Evolutionary conservation across 371 early-diverging fungal genomes (phyloP).

Genomic region (Mortierella polycephala): DNA sequence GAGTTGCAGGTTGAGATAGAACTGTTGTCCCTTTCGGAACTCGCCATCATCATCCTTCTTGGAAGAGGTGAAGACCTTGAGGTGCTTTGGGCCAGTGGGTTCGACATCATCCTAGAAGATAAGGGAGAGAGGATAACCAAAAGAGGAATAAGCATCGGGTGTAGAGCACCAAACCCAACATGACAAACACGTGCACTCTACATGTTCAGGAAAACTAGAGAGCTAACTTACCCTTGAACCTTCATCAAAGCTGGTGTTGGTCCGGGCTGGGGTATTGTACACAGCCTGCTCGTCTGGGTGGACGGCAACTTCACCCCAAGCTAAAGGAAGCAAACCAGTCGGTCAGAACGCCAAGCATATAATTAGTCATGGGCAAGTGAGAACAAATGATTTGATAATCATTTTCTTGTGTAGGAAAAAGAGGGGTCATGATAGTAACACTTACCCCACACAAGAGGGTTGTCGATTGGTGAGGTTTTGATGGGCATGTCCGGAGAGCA

Average conservation of each 20-base stretch:
- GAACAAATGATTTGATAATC: not conserved
- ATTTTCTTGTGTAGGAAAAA: not conserved
- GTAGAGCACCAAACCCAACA: not conserved
- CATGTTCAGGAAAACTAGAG: not conserved
- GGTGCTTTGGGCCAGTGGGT: slow-evolving; percentile 18
- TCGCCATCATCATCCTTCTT: slow-evolving; percentile 45
- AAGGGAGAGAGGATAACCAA: not conserved
- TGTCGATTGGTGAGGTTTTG: slow-evolving; percentile 45
- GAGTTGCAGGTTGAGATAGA: slow-evolving; percentile 34
- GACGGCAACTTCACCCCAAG: slow-evolving; percentile 29
- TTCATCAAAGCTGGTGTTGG: slow-evolving; percentile 47
- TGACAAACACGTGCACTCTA: not conserved
- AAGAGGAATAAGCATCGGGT: not conserved
- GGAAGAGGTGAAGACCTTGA: slow-evolving; percentile 42
- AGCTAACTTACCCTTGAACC: slow-evolving; percentile 31
- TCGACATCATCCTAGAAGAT: slow-evolving; percentile 19
- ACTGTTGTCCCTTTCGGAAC: slow-evolving; percentile 44
- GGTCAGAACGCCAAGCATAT: not conserved
- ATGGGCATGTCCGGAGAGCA: slow-evolving; percentile 50
- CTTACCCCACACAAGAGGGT: slow-evolving; percentile 43
- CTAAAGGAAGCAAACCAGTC: not conserved
- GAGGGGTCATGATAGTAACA: not conserved
- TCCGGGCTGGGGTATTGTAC: slow-evolving; percentile 39
- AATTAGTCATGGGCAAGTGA: not conserved
- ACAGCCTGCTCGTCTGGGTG: slow-evolving; percentile 23